These are phyloP conservation scores for Draba incana DNA, from an alignment of 345 rosid genomes.

Conservation along the genomic window DNA sequence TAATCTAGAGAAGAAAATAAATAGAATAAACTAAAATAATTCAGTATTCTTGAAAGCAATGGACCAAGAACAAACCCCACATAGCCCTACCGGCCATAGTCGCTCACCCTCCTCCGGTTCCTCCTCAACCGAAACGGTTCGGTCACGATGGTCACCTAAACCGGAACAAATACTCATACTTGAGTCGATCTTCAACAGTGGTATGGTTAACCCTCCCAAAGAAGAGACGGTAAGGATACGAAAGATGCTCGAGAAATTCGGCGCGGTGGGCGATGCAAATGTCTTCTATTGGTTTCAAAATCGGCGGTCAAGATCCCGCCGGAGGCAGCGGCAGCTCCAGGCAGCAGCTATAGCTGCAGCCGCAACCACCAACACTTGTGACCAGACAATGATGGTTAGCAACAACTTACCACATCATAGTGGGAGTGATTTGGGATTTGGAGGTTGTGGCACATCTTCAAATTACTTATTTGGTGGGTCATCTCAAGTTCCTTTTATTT, in stretches of 20 bases:
- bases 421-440: slow-evolving; percentile 44
- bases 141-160: slow-evolving; percentile 99
- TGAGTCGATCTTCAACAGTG: slow-evolving; percentile 97
- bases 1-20: slow-evolving; percentile 29
- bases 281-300: slow-evolving; percentile 99
- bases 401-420: slow-evolving; percentile 44
- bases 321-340: slow-evolving; percentile 91
- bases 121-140: slow-evolving; percentile 68
- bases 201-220: slow-evolving; percentile 98
- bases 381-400: slow-evolving; percentile 40
- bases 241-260: slow-evolving; percentile 88
- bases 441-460: slow-evolving; percentile 35
- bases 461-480: slow-evolving; percentile 41
- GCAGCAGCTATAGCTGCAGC: slow-evolving; percentile 56
- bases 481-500: slow-evolving; percentile 39
- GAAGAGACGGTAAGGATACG: slow-evolving; percentile 92
- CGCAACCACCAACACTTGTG: slow-evolving; percentile 33
- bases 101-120: slow-evolving; percentile 46
- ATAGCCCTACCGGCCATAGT: slow-evolving; percentile 40
- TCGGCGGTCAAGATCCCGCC: slow-evolving; percentile 91
- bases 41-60: slow-evolving; percentile 43
- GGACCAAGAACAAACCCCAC: slow-evolving; percentile 71
- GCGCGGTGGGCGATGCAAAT: slow-evolving; percentile 92
- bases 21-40: not conserved
- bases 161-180: slow-evolving; percentile 98